These are phyloP conservation scores for Daldinia vernicosa DNA, from an alignment of 495 filamentous ascomycete genomes.

Conservation along the genomic window DNA sequence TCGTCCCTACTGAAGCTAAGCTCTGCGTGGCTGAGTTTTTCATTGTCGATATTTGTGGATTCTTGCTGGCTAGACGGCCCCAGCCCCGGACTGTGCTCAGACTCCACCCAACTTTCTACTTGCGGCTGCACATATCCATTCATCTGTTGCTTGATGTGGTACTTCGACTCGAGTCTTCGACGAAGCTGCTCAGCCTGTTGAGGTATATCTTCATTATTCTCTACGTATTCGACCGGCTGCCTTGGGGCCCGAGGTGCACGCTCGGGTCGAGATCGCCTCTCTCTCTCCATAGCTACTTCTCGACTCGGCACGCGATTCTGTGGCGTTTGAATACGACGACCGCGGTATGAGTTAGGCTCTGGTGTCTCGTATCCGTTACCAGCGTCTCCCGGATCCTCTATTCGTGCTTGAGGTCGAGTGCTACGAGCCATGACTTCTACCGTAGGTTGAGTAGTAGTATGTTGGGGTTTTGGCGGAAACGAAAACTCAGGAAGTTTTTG, in stretches of 20 bases:
- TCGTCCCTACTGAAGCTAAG: conserved; percentile 7
- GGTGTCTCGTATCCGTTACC: conserved; percentile 17
- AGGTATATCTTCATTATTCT: conserved; percentile 8
- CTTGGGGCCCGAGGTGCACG: conserved; percentile 18
- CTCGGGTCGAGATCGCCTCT: conserved; percentile 35
- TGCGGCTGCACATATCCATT: conserved; percentile 30
- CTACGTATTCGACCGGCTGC: conserved; percentile 12
- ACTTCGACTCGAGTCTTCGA: conserved; percentile 8
- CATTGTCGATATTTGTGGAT: not conserved
- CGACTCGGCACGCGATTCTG: conserved; percentile 6
- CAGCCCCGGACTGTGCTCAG: not conserved
- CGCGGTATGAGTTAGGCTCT: conserved; percentile 24
- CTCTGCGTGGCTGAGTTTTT: not conserved
- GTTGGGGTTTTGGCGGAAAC: conserved; percentile 29
- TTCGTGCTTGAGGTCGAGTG: conserved; percentile 24
- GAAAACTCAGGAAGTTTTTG: conserved; percentile 37
- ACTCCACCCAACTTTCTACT: conserved; percentile 20
- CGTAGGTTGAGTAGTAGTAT: conserved; percentile 23
- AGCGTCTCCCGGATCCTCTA: conserved; percentile 24
- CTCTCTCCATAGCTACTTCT: conserved; percentile 33
- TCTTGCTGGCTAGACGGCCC: conserved; percentile 8
- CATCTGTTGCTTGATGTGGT: conserved; percentile 4
- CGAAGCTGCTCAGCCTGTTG: conserved; percentile 3
- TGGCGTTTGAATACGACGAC: conserved; percentile 30
- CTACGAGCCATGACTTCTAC: conserved; percentile 27